Evolutionary conservation across 768 basidiomycete species (phyloP), one percentile per base, ranked within the genome.

Genomic region (Asterophora lycoperdoides): DNA sequence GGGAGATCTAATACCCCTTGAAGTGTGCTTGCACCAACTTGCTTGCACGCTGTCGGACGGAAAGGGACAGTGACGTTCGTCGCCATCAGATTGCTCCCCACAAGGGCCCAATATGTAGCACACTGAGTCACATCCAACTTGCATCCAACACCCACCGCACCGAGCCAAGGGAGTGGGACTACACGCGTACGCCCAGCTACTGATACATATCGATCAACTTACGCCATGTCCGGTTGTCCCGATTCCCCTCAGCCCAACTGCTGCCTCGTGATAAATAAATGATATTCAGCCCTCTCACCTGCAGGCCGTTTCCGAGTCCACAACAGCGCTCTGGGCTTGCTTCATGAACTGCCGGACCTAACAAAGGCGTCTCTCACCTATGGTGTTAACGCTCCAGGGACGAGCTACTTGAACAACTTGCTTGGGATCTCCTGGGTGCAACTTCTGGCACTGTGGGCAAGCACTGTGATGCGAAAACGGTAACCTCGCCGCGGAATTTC

Each of bases 251-350:
- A 38, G 26, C 41, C 41, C 28, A 56, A 48, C 34, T 47, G 48
- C 23, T 58, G 58, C 41, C 60, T 66, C 34, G 28, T 64, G n/a
- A 46, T 66, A 20, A 49, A 65, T 33, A 60, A 67, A 67, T 47
- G 51, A n/a, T n/a, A n/a, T 62, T 14, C 63, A 65, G 49, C 61
- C 43, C 53, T 62, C 32, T 56, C 57, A 1, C 17, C 53, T 13
- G 40, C 32, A 20, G 64, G 58, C 14, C 55, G 51, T 38, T 66
- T 60, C 32, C 56, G 53, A 26, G 54, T 63, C n/a, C 45, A 57
- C 46, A 45, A 49, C 30, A 23, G 50, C 36, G 53, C 56, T 17
- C 47, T 50, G 17, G 34, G 56, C 17, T 58, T 64, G 10, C 45
- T 61, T 28, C 35, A 48, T 19, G 59, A 52, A 10, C 38, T 65